Conservation (phyloP, 2,329 filamentous ascomycete genomes). For the Beauveria sp. region DNA sequence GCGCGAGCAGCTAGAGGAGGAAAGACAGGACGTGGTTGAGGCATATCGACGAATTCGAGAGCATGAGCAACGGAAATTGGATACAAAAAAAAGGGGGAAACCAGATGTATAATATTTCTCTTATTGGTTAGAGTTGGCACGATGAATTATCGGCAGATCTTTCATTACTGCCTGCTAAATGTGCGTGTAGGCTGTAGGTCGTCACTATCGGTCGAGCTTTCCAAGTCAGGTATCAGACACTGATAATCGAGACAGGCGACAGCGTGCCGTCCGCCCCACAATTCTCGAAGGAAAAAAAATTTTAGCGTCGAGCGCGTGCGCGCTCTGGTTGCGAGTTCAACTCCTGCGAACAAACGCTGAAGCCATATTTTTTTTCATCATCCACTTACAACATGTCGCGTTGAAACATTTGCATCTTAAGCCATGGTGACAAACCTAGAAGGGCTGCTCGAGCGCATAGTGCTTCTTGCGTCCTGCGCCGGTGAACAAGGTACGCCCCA, state of each 20-base stretch:
- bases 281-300: neutral
- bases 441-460: slow-evolving; percentile 28
- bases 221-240: too few relatives aligned
- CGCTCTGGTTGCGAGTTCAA: slow-evolving; percentile 11
- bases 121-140: neutral
- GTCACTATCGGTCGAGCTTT: too few relatives aligned
- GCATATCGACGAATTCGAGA: slow-evolving; percentile 32
- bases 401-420: neutral
- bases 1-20: slow-evolving; percentile 31
- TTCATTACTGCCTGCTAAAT: too few relatives aligned
- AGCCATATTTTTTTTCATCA: neutral
- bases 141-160: neutral
- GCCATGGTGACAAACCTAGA: slow-evolving; percentile 32
- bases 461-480: slow-evolving; percentile 30
- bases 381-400: neutral
- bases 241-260: too few relatives aligned
- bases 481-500: slow-evolving; percentile 28
- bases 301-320: neutral
- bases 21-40: slow-evolving; percentile 29
- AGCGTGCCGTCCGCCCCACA: neutral
- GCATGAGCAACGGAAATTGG: slow-evolving; percentile 29
- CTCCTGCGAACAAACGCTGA: slow-evolving; percentile 1
- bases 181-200: too few relatives aligned
- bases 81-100: neutral
- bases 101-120: neutral